Evolutionary conservation across 2,329 filamentous ascomycete genomes (phyloP), one percentile per base, ranked within the genome.

Genomic region (Sordariomycetes sp.): DNA sequence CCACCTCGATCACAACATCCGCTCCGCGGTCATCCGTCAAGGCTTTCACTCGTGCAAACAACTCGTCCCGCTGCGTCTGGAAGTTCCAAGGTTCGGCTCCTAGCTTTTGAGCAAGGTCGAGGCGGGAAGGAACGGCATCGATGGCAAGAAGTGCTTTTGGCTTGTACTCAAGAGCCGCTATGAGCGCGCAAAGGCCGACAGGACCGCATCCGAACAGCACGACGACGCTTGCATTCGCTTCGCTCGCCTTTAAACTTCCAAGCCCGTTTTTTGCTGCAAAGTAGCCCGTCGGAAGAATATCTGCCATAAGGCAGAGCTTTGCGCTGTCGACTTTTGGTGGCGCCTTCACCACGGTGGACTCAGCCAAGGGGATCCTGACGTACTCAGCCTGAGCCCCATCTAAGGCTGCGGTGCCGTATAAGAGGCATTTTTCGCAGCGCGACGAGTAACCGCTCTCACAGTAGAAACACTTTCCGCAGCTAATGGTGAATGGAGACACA

Each of bases 31-130:
- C 86, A 12, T 82, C 69, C 0, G 86, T 92, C 32, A 80, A 72
- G 45, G 84, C 81, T 49, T 77, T 77, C 34, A 94, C 78, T 34
- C 81, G 72, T 45, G 71, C 67, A 35, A 78, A 60, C 53, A 93
- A 68, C 3, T 69, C 75, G 24, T 79, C 74, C 32, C 68, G 69
- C 39, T 85, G 75, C 3, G 64, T 75, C 49, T 71, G 59, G 57
- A 90, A 90, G 54, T 94, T 88, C 58, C 87, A 78, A 1, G 85
- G 79, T 56, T 90, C 86, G 3, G 86, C 88, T 3, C 87, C 87
- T 1, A 94, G 64, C 3, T 64, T 68, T 51, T 67, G 72, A 16
- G 88, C 88, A 27, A 85, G 66, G 34, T 82, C 76, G 28, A 95
- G 67, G 36, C 88, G 71, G 39, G 76, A 79, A 4, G 80, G 75